Conservation (phyloP, 495 filamentous ascomycete species). For the Neurospora hispaniola region DNA sequence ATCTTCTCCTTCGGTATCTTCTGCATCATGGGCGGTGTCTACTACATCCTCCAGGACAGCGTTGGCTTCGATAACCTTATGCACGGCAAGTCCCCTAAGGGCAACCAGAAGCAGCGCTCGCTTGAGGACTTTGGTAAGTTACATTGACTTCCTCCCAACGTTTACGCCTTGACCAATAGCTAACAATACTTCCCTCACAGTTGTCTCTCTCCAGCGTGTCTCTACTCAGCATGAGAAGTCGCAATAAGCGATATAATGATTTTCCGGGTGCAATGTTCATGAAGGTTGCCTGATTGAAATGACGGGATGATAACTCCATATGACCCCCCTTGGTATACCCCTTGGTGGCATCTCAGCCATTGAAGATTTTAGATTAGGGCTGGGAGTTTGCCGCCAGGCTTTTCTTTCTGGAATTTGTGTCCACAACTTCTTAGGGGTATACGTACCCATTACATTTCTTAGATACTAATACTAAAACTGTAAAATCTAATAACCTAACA, state of each 20-base stretch:
- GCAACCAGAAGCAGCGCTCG: conserved; percentile 60
- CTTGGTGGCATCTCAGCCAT: conserved; percentile 15
- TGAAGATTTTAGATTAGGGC: conserved; percentile 13
- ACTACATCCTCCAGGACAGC: conserved; percentile 69
- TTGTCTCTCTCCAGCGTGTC: conserved; percentile 75
- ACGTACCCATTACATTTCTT: conserved; percentile 15
- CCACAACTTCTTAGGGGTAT: conserved; percentile 16
- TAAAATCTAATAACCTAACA: conserved; percentile 12
- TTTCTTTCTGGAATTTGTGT: conserved; percentile 27
- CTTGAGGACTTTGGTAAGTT: conserved; percentile 71
- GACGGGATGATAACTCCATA: conserved; percentile 6
- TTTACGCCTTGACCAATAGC: conserved; percentile 3
- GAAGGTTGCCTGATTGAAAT: conserved; percentile 9
- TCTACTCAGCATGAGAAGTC: conserved; percentile 76
- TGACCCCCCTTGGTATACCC: conserved; percentile 5
- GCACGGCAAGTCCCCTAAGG: conserved; percentile 75
- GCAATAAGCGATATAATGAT: conserved; percentile 34
- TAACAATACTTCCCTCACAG: conserved; percentile 29
- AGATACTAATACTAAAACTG: conserved; percentile 31
- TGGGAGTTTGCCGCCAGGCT: conserved; percentile 11
- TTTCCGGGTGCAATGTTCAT: conserved; percentile 3
- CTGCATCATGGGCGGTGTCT: conserved; percentile 43
- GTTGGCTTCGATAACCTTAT: conserved; percentile 78
- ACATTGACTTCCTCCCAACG: background rate
- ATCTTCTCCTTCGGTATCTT: conserved; percentile 82